These are phyloP conservation scores for Trichoderma asperelloides DNA, from an alignment of 495 filamentous ascomycete genomes.

Conservation along the genomic window DNA sequence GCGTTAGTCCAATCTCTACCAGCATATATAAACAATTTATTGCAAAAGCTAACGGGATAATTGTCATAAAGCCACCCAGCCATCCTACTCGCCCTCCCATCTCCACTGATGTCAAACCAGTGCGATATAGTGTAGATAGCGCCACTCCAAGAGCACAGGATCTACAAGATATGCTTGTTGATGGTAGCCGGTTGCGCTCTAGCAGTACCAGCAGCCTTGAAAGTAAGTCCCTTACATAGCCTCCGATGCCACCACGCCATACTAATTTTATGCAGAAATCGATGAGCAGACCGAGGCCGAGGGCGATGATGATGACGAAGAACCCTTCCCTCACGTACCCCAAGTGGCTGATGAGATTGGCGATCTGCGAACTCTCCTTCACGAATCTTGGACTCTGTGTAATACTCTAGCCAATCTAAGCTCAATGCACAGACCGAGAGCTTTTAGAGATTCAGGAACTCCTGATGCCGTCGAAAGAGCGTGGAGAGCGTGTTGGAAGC, in stretches of 20 bases:
- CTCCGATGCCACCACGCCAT: not conserved
- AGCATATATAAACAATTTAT: not conserved
- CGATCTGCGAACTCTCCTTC: constrained; percentile 65
- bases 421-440: constrained; percentile 70
- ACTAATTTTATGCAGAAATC: constrained; percentile 36
- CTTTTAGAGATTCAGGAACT: constrained; percentile 60
- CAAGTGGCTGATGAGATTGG: constrained; percentile 43
- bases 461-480: constrained; percentile 72
- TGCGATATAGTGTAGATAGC: constrained; percentile 54
- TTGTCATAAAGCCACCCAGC: constrained; percentile 19
- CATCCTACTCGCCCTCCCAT: constrained; percentile 52
- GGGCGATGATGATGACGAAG: constrained; percentile 34
- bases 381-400: constrained; percentile 90
- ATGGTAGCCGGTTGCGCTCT: constrained; percentile 33
- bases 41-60: constrained; percentile 17
- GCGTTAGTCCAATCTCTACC: constrained; percentile 8
- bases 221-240: constrained; percentile 39
- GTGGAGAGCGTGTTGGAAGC: constrained; percentile 86
- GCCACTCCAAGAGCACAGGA: constrained; percentile 79
- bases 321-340: constrained; percentile 9
- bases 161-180: constrained; percentile 51
- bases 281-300: constrained; percentile 33
- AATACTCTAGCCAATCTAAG: constrained; percentile 82
- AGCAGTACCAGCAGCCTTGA: constrained; percentile 59
- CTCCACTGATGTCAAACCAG: constrained; percentile 57